Percentiles rank a stretch among this genome's conserved stretches.
Conservation (phyloP, 2,329 filamentous ascomycete genomes). For the Fusarium vanettenii region DNA sequence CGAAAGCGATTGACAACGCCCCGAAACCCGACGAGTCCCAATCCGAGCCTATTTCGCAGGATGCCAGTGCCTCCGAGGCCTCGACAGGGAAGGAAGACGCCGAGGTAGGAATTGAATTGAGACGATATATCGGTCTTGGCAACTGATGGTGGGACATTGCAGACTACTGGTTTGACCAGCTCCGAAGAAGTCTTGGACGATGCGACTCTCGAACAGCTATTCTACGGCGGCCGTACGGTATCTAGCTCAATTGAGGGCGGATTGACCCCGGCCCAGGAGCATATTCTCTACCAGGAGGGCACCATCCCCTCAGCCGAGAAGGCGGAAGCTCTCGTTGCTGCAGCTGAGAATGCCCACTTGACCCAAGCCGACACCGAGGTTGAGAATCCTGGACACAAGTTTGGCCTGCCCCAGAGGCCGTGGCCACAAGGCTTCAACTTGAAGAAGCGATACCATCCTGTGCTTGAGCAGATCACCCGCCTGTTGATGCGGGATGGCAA, state of each 20-base stretch:
- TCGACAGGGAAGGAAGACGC: slow-evolving; percentile 13
- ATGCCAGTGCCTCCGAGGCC: background rate
- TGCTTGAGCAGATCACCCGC: slow-evolving; percentile 88
- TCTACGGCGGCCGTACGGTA: slow-evolving; percentile 50
- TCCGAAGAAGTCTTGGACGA: slow-evolving; percentile 47
- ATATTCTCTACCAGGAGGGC: slow-evolving; percentile 56
- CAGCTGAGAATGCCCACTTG: slow-evolving; percentile 33
- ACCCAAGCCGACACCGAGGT: slow-evolving; percentile 29
- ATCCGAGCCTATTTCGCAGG: slow-evolving; percentile 7
- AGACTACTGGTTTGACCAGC: slow-evolving; percentile 23
- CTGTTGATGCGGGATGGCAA: slow-evolving; percentile 93
- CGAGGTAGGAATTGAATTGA: slow-evolving; percentile 40
- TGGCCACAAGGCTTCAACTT: slow-evolving; percentile 72
- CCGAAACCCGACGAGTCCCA: slow-evolving; percentile 18
- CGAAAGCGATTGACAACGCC: slow-evolving; percentile 37
- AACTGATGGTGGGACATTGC: slow-evolving; percentile 28
- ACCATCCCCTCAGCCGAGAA: slow-evolving; percentile 52
- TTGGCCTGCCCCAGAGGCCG: slow-evolving; percentile 75
- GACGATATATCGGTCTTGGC: slow-evolving; percentile 10
- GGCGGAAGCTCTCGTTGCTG: slow-evolving; percentile 47
- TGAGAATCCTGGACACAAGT: slow-evolving; percentile 75
- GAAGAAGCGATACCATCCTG: slow-evolving; percentile 85
- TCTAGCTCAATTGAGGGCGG: slow-evolving; percentile 47
- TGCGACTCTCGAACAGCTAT: slow-evolving; percentile 50
- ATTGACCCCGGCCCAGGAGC: slow-evolving; percentile 57